These are phyloP conservation scores for Lactifluus rugatus DNA, from an alignment of 768 basidiomycete genomes.

Conservation along the genomic window DNA sequence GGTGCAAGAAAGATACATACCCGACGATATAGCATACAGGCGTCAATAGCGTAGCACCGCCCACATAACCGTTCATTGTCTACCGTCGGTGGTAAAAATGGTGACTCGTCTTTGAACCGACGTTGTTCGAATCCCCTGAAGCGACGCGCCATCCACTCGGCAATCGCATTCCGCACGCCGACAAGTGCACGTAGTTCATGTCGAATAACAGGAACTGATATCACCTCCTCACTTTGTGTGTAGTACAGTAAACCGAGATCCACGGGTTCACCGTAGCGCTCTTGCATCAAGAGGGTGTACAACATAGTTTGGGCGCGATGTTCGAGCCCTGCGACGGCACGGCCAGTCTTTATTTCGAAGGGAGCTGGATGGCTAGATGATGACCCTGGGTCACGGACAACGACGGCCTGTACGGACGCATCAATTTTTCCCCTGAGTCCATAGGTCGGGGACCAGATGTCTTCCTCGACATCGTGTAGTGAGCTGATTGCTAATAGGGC, in stretches of 20 bases:
- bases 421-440: constrained; percentile 96
- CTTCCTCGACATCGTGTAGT: constrained; percentile 87
- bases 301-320: constrained; percentile 98
- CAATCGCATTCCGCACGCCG: constrained; percentile 76
- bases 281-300: constrained; percentile 82
- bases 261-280: constrained; percentile 81
- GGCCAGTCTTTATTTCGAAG: constrained; percentile 95
- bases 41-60: constrained; percentile 72
- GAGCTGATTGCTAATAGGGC: constrained; percentile 63
- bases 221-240: constrained; percentile 82
- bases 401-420: constrained; percentile 66
- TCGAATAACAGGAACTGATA: constrained; percentile 65
- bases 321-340: constrained; percentile 66
- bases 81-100: constrained; percentile 79
- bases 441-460: constrained; percentile 93
- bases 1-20: constrained; percentile 28
- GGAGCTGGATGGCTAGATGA: constrained; percentile 45
- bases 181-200: constrained; percentile 83
- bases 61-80: constrained; percentile 74
- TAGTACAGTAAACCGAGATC: constrained; percentile 86
- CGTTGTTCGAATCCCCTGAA: constrained; percentile 14
- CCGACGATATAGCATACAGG: constrained; percentile 92
- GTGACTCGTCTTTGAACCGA: constrained; percentile 21
- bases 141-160: constrained; percentile 60
- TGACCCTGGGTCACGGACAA: constrained; percentile 30